phyloP scores from a whole-genome alignment of 176 grass and related monocot genomes.

The Juncus effusus region DNA sequence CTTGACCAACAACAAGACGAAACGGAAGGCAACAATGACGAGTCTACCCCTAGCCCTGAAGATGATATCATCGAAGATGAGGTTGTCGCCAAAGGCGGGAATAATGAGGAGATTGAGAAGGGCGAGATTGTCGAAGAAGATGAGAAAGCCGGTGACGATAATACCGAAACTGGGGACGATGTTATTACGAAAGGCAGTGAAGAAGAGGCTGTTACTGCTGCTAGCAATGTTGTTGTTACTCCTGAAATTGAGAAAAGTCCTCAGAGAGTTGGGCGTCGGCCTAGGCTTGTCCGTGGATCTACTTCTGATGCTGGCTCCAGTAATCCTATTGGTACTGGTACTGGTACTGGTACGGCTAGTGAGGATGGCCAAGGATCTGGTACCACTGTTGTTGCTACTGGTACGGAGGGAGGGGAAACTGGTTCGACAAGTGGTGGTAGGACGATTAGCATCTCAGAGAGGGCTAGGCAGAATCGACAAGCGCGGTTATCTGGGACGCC shows the following conservation, averaged over 20 bases:
- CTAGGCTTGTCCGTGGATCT: constrained; percentile 42
- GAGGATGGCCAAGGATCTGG: constrained; percentile 34
- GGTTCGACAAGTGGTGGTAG: constrained; percentile 27
- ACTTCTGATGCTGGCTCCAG: constrained; percentile 27
- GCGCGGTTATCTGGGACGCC: constrained; percentile 27
- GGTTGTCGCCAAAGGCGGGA: constrained; percentile 34
- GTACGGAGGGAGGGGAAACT: constrained; percentile 5
- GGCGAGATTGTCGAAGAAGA: constrained; percentile 49
- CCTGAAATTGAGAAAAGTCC: constrained; percentile 21
- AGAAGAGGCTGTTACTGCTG: background rate
- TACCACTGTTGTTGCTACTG: constrained; percentile 24
- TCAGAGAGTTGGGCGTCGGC: constrained; percentile 12
- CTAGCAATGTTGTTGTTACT: constrained; percentile 4
- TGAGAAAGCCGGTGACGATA: constrained; percentile 5
- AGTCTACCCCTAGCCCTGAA: constrained; percentile 30
- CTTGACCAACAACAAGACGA: constrained; percentile 54
- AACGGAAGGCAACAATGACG: constrained; percentile 27
- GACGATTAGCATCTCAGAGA: constrained; percentile 56
- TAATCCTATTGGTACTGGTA: constrained; percentile 34
- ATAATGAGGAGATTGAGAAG: constrained; percentile 10
- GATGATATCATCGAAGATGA: too few relatives aligned
- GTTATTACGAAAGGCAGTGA: constrained; percentile 44
- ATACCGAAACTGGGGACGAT: constrained; percentile 31
- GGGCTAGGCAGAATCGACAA: constrained; percentile 58
- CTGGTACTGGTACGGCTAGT: constrained; percentile 22